These are phyloP conservation scores for Leishmania turanica DNA, from an alignment of 208 protist genomes.

Conservation along the genomic window DNA sequence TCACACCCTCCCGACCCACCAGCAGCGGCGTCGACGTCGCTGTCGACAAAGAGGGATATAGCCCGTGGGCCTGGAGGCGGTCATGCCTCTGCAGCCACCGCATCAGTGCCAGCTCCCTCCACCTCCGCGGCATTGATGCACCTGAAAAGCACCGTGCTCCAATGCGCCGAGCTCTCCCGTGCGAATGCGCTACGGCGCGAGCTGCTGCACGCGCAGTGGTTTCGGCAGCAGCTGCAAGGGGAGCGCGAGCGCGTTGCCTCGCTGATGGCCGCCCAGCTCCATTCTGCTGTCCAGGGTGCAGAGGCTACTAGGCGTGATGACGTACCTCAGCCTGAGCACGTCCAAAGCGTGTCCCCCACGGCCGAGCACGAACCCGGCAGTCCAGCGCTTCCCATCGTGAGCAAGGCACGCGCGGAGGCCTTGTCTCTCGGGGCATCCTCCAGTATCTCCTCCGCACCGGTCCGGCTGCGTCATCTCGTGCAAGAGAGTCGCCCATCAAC, in stretches of 20 bases:
- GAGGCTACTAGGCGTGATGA: background rate
- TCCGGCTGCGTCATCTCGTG: slow-evolving; percentile 17
- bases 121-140: background rate
- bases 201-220: slow-evolving; percentile 39
- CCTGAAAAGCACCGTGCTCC: slow-evolving; percentile 26
- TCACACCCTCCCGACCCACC: background rate
- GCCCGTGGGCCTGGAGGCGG: background rate
- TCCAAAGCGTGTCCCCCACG: background rate
- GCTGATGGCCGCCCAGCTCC: background rate
- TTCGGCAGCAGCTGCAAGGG: slow-evolving; percentile 29
- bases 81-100: background rate
- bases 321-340: background rate
- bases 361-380: background rate
- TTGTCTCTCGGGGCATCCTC: background rate
- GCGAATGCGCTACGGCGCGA: slow-evolving; percentile 42
- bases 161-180: slow-evolving; percentile 43
- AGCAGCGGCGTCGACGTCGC: background rate
- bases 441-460: background rate
- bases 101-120: background rate
- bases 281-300: background rate
- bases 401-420: background rate
- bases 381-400: background rate
- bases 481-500: slow-evolving; percentile 7
- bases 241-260: slow-evolving; percentile 1
- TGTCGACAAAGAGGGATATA: background rate